These are phyloP conservation scores for Termitomyces heimii DNA, from an alignment of 768 basidiomycete species.

Conservation along the genomic window DNA sequence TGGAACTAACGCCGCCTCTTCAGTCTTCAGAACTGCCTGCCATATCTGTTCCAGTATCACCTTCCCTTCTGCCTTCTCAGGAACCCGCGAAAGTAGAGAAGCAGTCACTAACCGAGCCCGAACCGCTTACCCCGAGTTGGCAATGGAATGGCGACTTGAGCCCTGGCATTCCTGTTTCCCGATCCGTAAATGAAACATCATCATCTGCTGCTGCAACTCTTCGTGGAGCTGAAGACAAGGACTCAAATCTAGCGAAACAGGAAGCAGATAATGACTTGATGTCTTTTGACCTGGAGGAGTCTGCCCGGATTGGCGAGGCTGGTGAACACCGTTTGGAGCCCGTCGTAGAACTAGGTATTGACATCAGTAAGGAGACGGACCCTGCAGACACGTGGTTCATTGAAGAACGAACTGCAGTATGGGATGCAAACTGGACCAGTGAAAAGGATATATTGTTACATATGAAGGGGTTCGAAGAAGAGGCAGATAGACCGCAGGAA, in stretches of 20 bases:
- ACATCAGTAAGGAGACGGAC: slow-evolving; percentile 3
- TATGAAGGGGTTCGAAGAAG: not conserved
- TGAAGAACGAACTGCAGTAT: slow-evolving; percentile 14
- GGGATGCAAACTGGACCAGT: slow-evolving; percentile 6
- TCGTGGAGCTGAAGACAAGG: not conserved
- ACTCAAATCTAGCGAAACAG: not conserved
- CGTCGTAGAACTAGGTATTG: not conserved
- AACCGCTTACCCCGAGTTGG: slow-evolving; percentile 4
- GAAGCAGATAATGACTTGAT: not conserved
- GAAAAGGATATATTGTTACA: slow-evolving; percentile 1
- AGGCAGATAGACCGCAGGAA: not conserved
- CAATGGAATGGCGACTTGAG: slow-evolving; percentile 12
- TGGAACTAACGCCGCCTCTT: not conserved
- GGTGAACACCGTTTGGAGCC: not conserved
- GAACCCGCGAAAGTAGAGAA: not conserved
- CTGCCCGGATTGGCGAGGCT: not conserved
- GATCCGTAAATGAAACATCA: not conserved
- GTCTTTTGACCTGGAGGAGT: not conserved
- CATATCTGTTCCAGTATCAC: not conserved
- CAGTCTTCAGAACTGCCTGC: not conserved
- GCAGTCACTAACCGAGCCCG: not conserved
- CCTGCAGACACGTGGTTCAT: slow-evolving; percentile 15
- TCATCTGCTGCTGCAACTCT: not conserved
- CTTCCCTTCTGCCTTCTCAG: not conserved
- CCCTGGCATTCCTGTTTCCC: not conserved